Conservation (phyloP, 352 stramenopile species). For the Hyaloperonospora arabidopsidis region DNA sequence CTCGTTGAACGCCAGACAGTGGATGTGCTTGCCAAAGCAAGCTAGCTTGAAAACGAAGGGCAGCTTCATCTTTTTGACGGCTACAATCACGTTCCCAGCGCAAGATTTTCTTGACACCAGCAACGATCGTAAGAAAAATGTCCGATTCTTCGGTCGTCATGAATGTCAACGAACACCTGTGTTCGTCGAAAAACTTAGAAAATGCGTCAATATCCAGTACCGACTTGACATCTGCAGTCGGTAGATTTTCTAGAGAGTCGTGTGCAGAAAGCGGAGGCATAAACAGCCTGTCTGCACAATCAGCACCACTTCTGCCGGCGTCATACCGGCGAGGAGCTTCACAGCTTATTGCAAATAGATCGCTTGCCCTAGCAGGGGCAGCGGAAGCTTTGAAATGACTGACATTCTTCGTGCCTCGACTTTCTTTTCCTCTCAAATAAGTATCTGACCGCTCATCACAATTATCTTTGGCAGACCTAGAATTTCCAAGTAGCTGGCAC, state of each 20-base stretch:
- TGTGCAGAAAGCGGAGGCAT: conserved; percentile 17
- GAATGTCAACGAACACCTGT: conserved; percentile 49
- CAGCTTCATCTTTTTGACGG: conserved; percentile 58
- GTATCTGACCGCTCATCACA: conserved; percentile 38
- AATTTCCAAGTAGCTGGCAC: conserved; percentile 34
- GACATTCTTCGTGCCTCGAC: conserved; percentile 1
- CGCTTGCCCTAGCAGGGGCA: conserved; percentile 48
- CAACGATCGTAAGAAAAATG: conserved; percentile 48
- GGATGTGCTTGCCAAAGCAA: conserved; percentile 51
- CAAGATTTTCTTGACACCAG: conserved; percentile 44
- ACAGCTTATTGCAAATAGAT: conserved; percentile 69
- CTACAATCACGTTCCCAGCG: conserved; percentile 50
- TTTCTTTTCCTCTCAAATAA: conserved; percentile 35
- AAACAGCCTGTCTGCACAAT: conserved; percentile 60
- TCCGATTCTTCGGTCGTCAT: conserved; percentile 29
- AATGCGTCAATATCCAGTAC: conserved; percentile 38
- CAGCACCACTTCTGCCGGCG: conserved; percentile 13
- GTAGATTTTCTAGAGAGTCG: background rate
- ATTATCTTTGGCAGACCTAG: conserved; percentile 12
- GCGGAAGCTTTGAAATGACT: conserved; percentile 7
- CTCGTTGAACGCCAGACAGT: conserved; percentile 1
- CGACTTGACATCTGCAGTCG: conserved; percentile 14
- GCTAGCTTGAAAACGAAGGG: conserved; percentile 62
- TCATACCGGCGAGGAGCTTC: conserved; percentile 26
- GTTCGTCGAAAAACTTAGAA: conserved; percentile 46